Evolutionary conservation across 768 basidiomycete species (phyloP), one percentile per base, ranked within the genome.

Genomic region (Leccinum longicurvipes): DNA sequence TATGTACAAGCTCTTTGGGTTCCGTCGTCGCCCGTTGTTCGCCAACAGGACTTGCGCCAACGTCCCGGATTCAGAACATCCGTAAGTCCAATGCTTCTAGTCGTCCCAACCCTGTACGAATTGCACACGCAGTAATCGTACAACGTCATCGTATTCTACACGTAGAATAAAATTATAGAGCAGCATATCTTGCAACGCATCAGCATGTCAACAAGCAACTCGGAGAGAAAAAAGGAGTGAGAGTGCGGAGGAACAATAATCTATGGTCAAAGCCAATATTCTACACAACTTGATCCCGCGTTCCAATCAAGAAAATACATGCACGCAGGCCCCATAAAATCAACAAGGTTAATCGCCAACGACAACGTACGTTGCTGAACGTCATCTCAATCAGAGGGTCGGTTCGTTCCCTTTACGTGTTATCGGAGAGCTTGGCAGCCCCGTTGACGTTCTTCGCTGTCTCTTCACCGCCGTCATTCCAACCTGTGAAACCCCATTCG

Each of bases 391-490:
- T 58, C 29, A 66, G 24, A 64, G 45, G 25, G 47, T 24, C 9
- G 58, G 9, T 21, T 69, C 71, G 24, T 60, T 61, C 34, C 61
- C 69, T 62, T 65, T 69, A 53, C 71, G 70, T 51, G 71, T 62
- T 5, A 73, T 56, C 11, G 72, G 66, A 24, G 76, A 69, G 58
- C 72, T 69, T 59, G 79, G 79, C 47, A 79, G 64, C 57, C 80
- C 78, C 28, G 81, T 79, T 51, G 88, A 91, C 62, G 85, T 86
- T 78, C 90, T 83, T 76, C 90, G 79, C 66, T 91, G 90, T 60
- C 90, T 78, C 74, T 92, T 92, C 81, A 91, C 79, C 36, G 86
- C 74, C 11, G 71, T 51, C 21, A 69, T 55, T 25, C 66, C 55
- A 42, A 61, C 27, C 17, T 52, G 66, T 8, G 60, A 52, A 5